A percentile compares a stretch with the other conserved stretches of the same genome.
These are phyloP conservation scores for Cicer pinnatifidum DNA, from an alignment of 306 rosid species.

Conservation along the genomic window DNA sequence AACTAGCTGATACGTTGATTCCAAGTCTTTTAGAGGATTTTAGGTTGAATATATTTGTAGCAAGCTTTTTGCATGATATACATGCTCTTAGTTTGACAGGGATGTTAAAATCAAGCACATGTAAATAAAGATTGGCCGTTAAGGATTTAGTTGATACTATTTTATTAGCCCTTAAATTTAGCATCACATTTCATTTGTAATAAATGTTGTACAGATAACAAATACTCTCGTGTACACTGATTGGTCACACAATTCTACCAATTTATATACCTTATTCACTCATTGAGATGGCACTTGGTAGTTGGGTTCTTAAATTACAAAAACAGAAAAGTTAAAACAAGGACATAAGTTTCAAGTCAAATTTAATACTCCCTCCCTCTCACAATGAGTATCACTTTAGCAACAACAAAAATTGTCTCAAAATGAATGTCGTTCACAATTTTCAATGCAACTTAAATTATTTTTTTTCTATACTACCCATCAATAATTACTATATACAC, in stretches of 20 bases:
- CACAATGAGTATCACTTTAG: too few species aligned
- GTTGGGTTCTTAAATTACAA: conserved; percentile 21
- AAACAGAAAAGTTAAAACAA: conserved; percentile 7
- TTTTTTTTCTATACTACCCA: too few species aligned
- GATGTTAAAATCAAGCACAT: neutral
- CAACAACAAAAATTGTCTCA: too few species aligned
- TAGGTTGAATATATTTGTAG: neutral
- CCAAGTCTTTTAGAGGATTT: neutral
- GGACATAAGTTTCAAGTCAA: conserved; percentile 35
- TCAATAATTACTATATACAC: too few species aligned
- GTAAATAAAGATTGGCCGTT: neutral
- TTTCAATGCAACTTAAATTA: too few species aligned
- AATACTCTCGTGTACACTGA: neutral
- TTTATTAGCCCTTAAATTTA: neutral
- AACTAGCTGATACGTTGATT: too few species aligned
- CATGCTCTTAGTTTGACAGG: neutral
- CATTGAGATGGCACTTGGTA: conserved; percentile 3
- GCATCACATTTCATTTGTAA: neutral
- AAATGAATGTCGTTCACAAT: too few species aligned
- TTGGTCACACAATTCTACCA: neutral
- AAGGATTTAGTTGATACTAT: neutral
- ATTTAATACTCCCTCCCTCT: neutral
- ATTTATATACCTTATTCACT: conserved; percentile 7
- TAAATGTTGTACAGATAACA: neutral
- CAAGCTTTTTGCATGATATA: neutral